phyloP scores from a whole-genome alignment of 306 rosid genomes.

The Rubus idaeus region DNA sequence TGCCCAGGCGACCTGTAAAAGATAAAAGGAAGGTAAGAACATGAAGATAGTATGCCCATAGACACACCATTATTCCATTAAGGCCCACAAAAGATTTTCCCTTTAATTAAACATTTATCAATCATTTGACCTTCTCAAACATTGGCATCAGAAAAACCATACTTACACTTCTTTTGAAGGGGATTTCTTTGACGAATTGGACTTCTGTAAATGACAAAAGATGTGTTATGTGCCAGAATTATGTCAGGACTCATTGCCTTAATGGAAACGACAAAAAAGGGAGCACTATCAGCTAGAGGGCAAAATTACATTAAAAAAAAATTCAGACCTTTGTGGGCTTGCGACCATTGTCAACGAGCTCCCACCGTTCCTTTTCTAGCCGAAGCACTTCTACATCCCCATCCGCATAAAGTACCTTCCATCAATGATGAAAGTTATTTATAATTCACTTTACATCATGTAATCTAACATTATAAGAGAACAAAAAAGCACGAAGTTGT shows the following conservation, averaged over 20 bases:
- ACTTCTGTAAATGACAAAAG: constrained; percentile 62
- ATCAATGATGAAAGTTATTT: constrained; percentile 25
- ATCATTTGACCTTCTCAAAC: background rate
- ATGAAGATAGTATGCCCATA: constrained; percentile 15
- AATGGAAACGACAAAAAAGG: constrained; percentile 19
- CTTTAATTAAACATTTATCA: background rate
- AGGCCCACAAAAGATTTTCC: background rate
- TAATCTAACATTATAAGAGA: constrained; percentile 19
- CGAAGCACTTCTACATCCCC: constrained; percentile 68
- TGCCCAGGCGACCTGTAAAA: constrained; percentile 53
- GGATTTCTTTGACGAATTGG: constrained; percentile 45
- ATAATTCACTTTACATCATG: background rate
- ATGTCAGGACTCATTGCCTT: constrained; percentile 18
- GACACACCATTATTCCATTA: background rate
- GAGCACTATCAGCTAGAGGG: constrained; percentile 22
- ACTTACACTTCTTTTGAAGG: constrained; percentile 63
- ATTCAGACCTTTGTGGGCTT: constrained; percentile 46
- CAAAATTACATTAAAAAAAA: constrained; percentile 19
- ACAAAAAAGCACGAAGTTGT: constrained; percentile 28
- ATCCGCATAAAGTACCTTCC: constrained; percentile 70
- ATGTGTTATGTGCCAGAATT: constrained; percentile 32
- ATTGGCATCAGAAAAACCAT: constrained; percentile 22
- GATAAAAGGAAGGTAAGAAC: constrained; percentile 27
- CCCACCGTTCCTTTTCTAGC: constrained; percentile 62
- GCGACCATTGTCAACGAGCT: constrained; percentile 49